Evolutionary conservation across 768 basidiomycete genomes (phyloP), one percentile per base, ranked within the genome.

Genomic region (Kwoniella mangroviensis): DNA sequence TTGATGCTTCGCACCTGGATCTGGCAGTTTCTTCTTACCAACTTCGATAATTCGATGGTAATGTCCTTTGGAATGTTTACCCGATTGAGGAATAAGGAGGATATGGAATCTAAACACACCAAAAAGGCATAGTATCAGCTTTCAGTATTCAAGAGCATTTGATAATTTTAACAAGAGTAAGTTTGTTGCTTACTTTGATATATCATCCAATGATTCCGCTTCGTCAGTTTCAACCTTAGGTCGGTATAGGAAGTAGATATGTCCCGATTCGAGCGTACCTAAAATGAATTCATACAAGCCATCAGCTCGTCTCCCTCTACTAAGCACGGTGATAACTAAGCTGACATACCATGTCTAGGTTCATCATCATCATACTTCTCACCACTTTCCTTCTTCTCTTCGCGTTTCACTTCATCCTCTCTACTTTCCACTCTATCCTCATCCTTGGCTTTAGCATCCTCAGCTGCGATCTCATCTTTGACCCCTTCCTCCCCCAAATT

Each of bases 21-120:
- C 79, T 34, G 79, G 79, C n/a, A 81, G 15, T 65, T 77, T 78
- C 72, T 81, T 81, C 76, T 81, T 81, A 21, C 77, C 77, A n/a
- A 81, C 70, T 64, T 77, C 75, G 63, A 81, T 79, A 53, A 81
- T 79, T 12, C 79, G 74, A 63, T 81, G 77, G 52, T 70, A 79
- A 58, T 81, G 77, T 4, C 72, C 70, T 61, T 75, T 70, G n/a
- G 74, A 57, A 61, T 79, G 70, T n/a, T 66, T 71, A 6, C 70
- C 54, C 3, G 75, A 73, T 26, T 68, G 75, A 10, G 79, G 79
- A 17, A 81, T 72, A 6, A 81, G 71, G 42, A 81, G 74, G 71
- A 81, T 81, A 58, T 81, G 79, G 63, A 81, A 81, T 67, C 79
- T 81, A n/a, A n/a, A n/a, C 15, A 24, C n/a, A 41, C 19, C 42